Percentiles rank a stretch among this genome's conserved stretches.
These are phyloP conservation scores for Arabidopsis lyrata DNA, from an alignment of 441 rosid genomes.

Conservation along the genomic window DNA sequence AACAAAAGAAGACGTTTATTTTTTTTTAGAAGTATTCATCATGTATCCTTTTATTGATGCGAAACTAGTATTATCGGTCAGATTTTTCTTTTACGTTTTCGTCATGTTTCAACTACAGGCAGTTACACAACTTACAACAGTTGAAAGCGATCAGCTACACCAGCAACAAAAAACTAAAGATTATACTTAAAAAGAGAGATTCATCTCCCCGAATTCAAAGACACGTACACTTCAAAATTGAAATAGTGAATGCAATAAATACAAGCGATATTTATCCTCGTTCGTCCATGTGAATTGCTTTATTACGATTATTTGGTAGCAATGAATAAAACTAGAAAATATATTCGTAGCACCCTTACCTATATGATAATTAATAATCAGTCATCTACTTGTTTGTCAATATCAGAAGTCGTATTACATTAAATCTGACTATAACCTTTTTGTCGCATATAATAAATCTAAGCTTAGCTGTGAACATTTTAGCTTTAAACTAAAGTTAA, in stretches of 20 bases:
- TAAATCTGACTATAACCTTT: not conserved
- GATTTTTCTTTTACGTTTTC: not conserved
- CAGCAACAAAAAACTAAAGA: too few species aligned
- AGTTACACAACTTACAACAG: not conserved
- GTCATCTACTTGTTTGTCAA: not conserved
- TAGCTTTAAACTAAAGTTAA: not conserved
- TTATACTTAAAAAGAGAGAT: too few species aligned
- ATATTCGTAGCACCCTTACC: not conserved
- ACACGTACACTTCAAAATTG: not conserved
- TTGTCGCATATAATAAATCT: not conserved
- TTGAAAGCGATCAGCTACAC: not conserved
- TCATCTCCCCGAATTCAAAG: not conserved
- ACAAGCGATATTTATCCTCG: not conserved
- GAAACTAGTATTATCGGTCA: not conserved
- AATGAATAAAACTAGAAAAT: not conserved
- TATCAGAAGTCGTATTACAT: not conserved
- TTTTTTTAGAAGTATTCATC: too few species aligned
- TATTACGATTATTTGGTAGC: not conserved
- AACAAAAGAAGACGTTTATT: too few species aligned
- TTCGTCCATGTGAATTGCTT: slow-evolving; percentile 1
- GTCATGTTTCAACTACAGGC: slow-evolving; percentile 7
- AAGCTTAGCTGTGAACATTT: not conserved
- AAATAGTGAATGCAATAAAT: not conserved
- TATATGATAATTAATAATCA: not conserved
- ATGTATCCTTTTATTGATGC: not conserved